Conservation (phyloP, 208 protist species). For the Wallacemonas sp. region DNA sequence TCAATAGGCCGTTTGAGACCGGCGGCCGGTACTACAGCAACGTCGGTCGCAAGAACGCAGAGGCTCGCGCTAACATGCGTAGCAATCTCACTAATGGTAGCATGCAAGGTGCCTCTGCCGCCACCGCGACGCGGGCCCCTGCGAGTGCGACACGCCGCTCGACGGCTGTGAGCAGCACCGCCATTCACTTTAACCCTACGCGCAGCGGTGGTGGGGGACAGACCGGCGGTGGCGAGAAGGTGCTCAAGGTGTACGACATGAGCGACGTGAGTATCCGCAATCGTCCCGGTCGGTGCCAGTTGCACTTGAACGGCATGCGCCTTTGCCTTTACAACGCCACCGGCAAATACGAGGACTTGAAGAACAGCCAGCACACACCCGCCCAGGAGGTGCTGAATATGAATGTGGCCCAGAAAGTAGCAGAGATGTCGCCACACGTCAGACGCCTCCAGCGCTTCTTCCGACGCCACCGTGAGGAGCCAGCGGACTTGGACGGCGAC, state of each 20-base stretch:
- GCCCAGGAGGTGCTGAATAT: constrained; percentile 2
- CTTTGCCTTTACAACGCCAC: constrained; percentile 85
- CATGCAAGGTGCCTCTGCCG: neutral
- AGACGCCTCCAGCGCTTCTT: neutral
- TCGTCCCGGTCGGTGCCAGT: constrained; percentile 46
- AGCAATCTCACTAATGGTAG: too few species aligned
- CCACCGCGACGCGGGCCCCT: neutral
- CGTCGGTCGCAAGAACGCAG: neutral
- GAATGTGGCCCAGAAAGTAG: neutral
- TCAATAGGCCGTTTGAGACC: constrained; percentile 19
- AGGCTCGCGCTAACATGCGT: neutral
- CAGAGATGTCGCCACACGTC: neutral
- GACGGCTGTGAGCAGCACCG: neutral
- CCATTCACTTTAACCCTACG: neutral
- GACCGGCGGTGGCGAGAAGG: constrained; percentile 19
- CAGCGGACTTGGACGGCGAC: constrained; percentile 18
- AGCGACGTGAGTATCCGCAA: constrained; percentile 54
- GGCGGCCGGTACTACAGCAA: neutral
- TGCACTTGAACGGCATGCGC: constrained; percentile 86
- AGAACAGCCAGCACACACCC: neutral
- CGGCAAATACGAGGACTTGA: constrained; percentile 67
- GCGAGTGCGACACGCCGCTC: neutral
- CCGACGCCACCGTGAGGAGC: constrained; percentile 1
- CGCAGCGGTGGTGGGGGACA: neutral
- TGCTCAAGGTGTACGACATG: constrained; percentile 58